Evolutionary conservation across 345 rosid species (phyloP).

Genomic region (Raphanus sativus): DNA sequence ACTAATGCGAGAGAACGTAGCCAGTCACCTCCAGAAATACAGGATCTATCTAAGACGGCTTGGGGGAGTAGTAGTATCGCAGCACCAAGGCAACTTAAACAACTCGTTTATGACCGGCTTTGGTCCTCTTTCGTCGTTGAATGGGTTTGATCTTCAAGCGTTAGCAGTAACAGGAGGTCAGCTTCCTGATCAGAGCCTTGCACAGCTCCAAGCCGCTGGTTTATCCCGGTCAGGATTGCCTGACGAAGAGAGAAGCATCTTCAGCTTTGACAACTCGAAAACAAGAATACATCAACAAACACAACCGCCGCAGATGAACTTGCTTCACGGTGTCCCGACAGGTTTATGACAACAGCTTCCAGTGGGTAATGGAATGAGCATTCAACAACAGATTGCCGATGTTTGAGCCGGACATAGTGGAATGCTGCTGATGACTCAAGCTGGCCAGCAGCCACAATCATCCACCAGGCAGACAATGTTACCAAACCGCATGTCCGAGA

Average conservation of each 20-base stretch:
- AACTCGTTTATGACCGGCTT: constrained; percentile 10
- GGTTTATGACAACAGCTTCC: constrained; percentile 54
- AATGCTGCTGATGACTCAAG: constrained; percentile 52
- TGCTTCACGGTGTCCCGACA: constrained; percentile 74
- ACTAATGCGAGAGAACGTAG: too few relatives aligned
- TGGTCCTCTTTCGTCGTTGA: neutral
- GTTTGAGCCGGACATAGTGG: neutral
- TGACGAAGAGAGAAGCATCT: constrained; percentile 77
- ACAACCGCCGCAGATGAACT: constrained; percentile 47
- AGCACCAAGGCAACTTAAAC: constrained; percentile 54
- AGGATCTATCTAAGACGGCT: constrained; percentile 91
- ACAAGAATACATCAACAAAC: constrained; percentile 50
- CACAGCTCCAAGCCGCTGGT: neutral
- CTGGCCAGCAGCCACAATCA: constrained; percentile 40
- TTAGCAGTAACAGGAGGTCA: too few relatives aligned
- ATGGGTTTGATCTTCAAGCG: neutral
- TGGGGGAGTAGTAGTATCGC: constrained; percentile 65
- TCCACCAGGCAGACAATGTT: constrained; percentile 55
- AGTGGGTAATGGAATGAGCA: constrained; percentile 30
- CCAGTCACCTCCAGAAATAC: too few relatives aligned
- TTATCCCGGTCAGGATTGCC: constrained; percentile 57
- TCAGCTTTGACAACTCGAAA: constrained; percentile 79
- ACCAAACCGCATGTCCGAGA: constrained; percentile 48
- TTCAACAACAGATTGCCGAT: constrained; percentile 44
- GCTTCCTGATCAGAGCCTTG: neutral